Percentiles rank a stretch among this genome's conserved stretches.
These are phyloP conservation scores for Aspergillus ostianus DNA, from an alignment of 495 filamentous ascomycete genomes.

Conservation along the genomic window DNA sequence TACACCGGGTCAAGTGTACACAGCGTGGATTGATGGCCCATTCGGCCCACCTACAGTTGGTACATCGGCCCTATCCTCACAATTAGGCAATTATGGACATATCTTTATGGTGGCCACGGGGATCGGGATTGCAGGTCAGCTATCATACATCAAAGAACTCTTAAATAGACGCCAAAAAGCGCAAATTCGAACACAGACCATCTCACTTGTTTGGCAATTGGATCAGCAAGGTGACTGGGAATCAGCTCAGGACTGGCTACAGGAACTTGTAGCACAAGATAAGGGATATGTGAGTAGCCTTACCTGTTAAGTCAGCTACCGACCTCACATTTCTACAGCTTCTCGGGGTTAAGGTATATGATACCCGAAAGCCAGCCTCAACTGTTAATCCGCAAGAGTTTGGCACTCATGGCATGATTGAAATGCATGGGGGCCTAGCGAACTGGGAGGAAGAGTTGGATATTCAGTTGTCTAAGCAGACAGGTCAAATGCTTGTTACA, in stretches of 20 bases:
- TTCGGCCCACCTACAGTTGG: slow-evolving; percentile 28
- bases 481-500: slow-evolving; percentile 4
- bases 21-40: slow-evolving; percentile 34
- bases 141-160: slow-evolving; percentile 36
- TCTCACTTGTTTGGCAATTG: slow-evolving; percentile 32
- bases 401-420: slow-evolving; percentile 5
- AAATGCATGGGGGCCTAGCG: slow-evolving; percentile 1
- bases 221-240: slow-evolving; percentile 24
- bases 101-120: slow-evolving; percentile 35
- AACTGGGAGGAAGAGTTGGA: slow-evolving; percentile 4
- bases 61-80: neutral
- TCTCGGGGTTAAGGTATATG: slow-evolving; percentile 5
- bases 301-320: neutral
- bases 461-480: neutral
- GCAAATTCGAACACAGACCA: slow-evolving; percentile 24
- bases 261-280: slow-evolving; percentile 20
- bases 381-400: neutral
- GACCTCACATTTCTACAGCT: slow-evolving; percentile 1
- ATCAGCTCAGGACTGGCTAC: slow-evolving; percentile 17
- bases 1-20: slow-evolving; percentile 14
- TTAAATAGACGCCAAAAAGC: slow-evolving; percentile 29
- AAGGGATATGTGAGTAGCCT: slow-evolving; percentile 18
- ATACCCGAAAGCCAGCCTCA: neutral
- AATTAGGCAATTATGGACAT: slow-evolving; percentile 30
- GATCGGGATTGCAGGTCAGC: slow-evolving; percentile 35